These are phyloP conservation scores for Monosiga brevicollis DNA, from an alignment of 78 protist genomes.

Conservation along the genomic window DNA sequence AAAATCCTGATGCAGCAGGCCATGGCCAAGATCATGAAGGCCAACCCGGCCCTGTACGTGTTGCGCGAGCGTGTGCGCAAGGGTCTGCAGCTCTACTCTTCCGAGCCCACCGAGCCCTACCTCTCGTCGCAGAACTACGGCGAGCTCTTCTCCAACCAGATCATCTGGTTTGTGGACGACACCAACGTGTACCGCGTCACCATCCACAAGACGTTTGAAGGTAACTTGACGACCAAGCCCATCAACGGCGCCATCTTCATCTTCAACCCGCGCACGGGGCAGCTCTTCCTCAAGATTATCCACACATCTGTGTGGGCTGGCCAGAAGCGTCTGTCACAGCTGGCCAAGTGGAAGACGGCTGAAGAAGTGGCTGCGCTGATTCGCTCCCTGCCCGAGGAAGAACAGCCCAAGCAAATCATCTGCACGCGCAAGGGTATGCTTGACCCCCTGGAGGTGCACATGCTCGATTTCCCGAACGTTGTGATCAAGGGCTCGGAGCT, in stretches of 20 bases:
- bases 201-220: slow-evolving; percentile 96
- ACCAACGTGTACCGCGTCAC: slow-evolving; percentile 99
- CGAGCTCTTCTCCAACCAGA: slow-evolving; percentile 90
- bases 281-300: slow-evolving; percentile 95
- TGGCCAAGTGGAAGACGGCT: slow-evolving; percentile 96
- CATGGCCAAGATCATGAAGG: slow-evolving; percentile 91
- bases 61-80: slow-evolving; percentile 98
- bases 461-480: slow-evolving; percentile 94
- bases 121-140: slow-evolving; percentile 58
- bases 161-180: slow-evolving; percentile 99
- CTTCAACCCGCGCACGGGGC: slow-evolving; percentile 99
- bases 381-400: slow-evolving; percentile 96
- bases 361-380: slow-evolving; percentile 98
- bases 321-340: slow-evolving; percentile 97
- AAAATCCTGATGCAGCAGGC: slow-evolving; percentile 88
- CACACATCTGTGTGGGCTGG: slow-evolving; percentile 99
- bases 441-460: slow-evolving; percentile 97
- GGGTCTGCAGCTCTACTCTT: slow-evolving; percentile 94
- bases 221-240: slow-evolving; percentile 89
- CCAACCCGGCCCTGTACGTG: slow-evolving; percentile 89
- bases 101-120: slow-evolving; percentile 76
- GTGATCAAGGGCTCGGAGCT: slow-evolving; percentile 97
- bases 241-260: slow-evolving; percentile 99
- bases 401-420: slow-evolving; percentile 98
- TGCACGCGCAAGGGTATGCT: slow-evolving; percentile 95